Evolutionary conservation across 2,329 filamentous ascomycete species (phyloP), one percentile per base, ranked within the genome.

Genomic region (Lecanicillium sp.): DNA sequence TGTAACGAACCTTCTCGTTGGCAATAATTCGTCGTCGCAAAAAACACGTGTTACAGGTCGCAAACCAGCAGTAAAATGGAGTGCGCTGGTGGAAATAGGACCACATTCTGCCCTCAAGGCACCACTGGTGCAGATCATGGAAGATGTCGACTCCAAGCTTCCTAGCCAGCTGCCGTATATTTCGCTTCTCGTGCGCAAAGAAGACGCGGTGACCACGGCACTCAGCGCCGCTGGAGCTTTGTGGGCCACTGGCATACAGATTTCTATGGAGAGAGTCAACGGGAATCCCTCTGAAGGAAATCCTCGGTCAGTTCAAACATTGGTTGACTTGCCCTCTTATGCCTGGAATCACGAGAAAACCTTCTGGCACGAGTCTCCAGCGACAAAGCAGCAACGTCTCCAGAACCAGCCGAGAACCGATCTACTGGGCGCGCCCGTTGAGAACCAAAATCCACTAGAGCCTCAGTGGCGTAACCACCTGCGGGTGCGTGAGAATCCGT

Each of bases 251-350:
- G 72, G 72, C 2, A 61, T 60, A 6, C 42, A 56, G 7, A 56
- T 74, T 5, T 61, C 74, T 48, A 66, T 76, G 29, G 60, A 61
- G 33, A 65, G 66, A 2, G 62, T 72, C 55, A 75, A 75, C 58
- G 15, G 20, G 17, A 39, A 44, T 30, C 32, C 42, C 11, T 45
- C 36, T 3, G 44, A n/a, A n/a, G n/a, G n/a, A n/a, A n/a, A n/a
- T n/a, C n/a, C n/a, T n/a, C n/a, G n/a, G n/a, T n/a, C n/a, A n/a
- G n/a, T n/a, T n/a, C n/a, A n/a, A n/a, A n/a, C n/a, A n/a, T n/a
- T n/a, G n/a, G n/a, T n/a, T n/a, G n/a, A n/a, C n/a, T n/a, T n/a
- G n/a, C n/a, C n/a, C n/a, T 14, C 38, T 0, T 71, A 71, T 30
- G 56, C 60, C 1, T 72, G 66, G 63, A 62, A 67, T 15, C 65